A percentile compares a stretch with the other conserved stretches of the same genome.
These are phyloP conservation scores for Avena atlantica DNA, from an alignment of 176 grass and related monocot genomes.

Conservation along the genomic window DNA sequence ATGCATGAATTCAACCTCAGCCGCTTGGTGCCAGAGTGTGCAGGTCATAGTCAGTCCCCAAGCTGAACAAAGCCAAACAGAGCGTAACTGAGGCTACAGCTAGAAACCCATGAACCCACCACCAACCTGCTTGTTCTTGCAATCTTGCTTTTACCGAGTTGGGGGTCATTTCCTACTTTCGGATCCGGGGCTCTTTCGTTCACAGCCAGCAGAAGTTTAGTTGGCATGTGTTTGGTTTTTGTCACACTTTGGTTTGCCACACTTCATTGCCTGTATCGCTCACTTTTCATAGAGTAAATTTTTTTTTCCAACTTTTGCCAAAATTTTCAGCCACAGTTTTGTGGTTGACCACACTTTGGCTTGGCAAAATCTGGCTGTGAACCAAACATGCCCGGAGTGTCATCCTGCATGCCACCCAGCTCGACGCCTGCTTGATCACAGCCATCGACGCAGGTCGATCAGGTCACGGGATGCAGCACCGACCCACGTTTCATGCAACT, in stretches of 20 bases:
- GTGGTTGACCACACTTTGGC: background rate
- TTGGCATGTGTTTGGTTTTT: too few species aligned
- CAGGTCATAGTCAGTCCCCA: background rate
- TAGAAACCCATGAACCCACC: background rate
- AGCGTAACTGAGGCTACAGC: background rate
- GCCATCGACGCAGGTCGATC: background rate
- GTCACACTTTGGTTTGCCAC: too few species aligned
- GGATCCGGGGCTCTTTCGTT: too few species aligned
- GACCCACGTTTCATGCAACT: background rate
- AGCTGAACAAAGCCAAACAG: conserved; percentile 1
- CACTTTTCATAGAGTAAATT: too few species aligned
- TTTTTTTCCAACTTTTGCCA: too few species aligned
- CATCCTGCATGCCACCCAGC: background rate
- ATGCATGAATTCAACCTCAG: background rate
- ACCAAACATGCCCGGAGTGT: background rate
- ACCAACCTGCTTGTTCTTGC: background rate
- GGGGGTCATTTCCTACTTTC: background rate
- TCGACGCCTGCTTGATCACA: background rate
- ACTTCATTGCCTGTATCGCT: too few species aligned
- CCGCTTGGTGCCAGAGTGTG: background rate
- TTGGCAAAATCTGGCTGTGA: too few species aligned
- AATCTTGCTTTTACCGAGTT: background rate
- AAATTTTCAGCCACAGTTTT: background rate
- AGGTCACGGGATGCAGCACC: background rate
- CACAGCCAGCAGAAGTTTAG: too few species aligned